These are phyloP conservation scores for Cudoniella acicularis DNA, from an alignment of 495 filamentous ascomycete species.

Conservation along the genomic window DNA sequence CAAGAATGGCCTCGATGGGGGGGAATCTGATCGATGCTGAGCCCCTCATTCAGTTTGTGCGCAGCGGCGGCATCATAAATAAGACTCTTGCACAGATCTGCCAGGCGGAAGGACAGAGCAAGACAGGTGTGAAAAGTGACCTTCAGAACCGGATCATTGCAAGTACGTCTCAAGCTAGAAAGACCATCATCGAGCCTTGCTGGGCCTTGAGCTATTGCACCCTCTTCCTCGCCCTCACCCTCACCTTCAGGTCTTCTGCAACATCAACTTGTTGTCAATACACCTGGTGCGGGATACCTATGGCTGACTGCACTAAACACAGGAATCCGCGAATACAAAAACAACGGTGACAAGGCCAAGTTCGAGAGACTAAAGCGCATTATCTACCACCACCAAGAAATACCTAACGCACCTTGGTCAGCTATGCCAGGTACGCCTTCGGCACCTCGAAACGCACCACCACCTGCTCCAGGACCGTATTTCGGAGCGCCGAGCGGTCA, in stretches of 20 bases:
- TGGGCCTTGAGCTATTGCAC: neutral
- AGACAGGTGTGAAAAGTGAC: constrained; percentile 76
- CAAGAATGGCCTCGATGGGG: constrained; percentile 26
- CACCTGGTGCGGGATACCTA: too few relatives aligned
- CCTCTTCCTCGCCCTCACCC: neutral
- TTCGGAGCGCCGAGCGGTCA: constrained; percentile 6
- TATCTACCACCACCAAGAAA: constrained; percentile 27
- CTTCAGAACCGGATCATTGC: constrained; percentile 72
- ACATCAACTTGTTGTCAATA: neutral
- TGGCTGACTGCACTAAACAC: neutral
- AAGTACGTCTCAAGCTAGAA: constrained; percentile 52
- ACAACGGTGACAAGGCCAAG: constrained; percentile 28
- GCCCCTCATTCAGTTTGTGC: constrained; percentile 30
- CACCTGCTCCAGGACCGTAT: constrained; percentile 23
- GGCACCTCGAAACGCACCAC: neutral
- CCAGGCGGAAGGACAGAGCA: constrained; percentile 60
- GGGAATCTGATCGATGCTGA: constrained; percentile 38
- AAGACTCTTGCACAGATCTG: constrained; percentile 71
- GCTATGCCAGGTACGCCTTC: neutral
- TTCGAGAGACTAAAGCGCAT: constrained; percentile 33
- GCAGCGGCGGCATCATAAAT: constrained; percentile 49
- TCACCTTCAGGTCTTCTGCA: neutral
- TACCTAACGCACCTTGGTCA: neutral
- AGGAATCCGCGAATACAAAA: constrained; percentile 12
- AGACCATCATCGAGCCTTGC: neutral